Evolutionary conservation across 768 basidiomycete genomes (phyloP).

Genomic region (Macrocybe gigantea): DNA sequence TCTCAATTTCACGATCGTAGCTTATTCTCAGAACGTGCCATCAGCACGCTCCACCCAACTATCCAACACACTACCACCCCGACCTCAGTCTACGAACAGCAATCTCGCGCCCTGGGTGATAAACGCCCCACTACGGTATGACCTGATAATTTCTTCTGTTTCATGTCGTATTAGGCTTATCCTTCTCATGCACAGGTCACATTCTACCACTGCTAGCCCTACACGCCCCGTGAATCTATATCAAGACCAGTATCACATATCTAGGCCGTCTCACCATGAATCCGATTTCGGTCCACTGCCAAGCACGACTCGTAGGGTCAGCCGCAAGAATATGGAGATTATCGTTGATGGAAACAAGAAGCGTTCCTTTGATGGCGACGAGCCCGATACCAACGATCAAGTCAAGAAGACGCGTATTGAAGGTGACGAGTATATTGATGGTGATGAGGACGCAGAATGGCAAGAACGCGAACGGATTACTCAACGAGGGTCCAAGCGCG

Average conservation of each 20-base stretch:
- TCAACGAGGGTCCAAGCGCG: constrained; percentile 47
- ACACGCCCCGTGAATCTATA: too few relatives aligned
- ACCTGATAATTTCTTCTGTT: too few relatives aligned
- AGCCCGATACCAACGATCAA: constrained; percentile 37
- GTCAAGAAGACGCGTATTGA: constrained; percentile 52
- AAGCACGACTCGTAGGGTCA: constrained; percentile 21
- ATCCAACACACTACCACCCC: neutral
- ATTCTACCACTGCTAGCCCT: too few relatives aligned
- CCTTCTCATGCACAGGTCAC: too few relatives aligned
- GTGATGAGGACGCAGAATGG: constrained; percentile 43
- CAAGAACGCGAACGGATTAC: constrained; percentile 10
- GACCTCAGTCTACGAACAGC: too few relatives aligned
- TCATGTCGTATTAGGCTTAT: too few relatives aligned
- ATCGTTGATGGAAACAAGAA: constrained; percentile 28
- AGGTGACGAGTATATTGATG: constrained; percentile 40
- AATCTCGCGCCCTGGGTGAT: too few relatives aligned
- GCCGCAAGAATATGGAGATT: constrained; percentile 22
- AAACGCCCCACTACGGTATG: too few relatives aligned
- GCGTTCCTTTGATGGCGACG: constrained; percentile 34
- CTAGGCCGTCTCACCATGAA: constrained; percentile 6
- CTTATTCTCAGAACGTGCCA: constrained; percentile 13
- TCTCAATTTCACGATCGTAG: constrained; percentile 19
- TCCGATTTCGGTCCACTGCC: constrained; percentile 11
- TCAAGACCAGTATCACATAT: too few relatives aligned
- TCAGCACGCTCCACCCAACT: constrained; percentile 11